A percentile compares a stretch with the other conserved stretches of the same genome.
Conservation (phyloP, 176 grass and related monocot species). For the Triticum monococcum region DNA sequence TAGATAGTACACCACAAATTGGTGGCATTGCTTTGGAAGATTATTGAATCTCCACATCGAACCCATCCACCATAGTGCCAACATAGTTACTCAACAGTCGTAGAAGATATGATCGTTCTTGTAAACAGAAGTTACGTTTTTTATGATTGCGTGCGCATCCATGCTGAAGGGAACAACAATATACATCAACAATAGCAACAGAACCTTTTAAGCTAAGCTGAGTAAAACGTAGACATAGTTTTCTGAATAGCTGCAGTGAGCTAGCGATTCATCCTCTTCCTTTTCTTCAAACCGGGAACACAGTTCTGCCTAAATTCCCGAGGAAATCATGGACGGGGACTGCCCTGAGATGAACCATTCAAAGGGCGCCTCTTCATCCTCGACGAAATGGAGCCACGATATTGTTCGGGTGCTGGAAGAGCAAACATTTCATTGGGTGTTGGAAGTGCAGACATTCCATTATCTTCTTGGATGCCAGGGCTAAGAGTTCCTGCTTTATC, state of each 20-base stretch:
- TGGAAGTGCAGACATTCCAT: constrained; percentile 32
- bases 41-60: background rate
- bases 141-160: background rate
- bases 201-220: background rate
- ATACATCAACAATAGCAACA: background rate
- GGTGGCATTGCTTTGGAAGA: background rate
- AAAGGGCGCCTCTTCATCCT: background rate
- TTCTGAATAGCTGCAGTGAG: background rate
- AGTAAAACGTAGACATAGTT: background rate
- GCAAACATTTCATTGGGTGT: constrained; percentile 29
- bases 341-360: background rate
- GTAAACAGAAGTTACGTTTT: background rate
- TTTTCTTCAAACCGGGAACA: background rate
- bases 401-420: constrained; percentile 38
- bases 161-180: background rate
- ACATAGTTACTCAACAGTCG: background rate
- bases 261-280: background rate
- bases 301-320: background rate
- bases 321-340: constrained; percentile 11
- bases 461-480: background rate
- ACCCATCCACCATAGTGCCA: background rate
- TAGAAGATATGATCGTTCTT: background rate
- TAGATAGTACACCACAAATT: background rate
- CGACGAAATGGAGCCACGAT: constrained; percentile 17
- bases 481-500: constrained; percentile 23